Conservation (phyloP, 1,139 yeast genomes). For the Diutina scorzettiae region DNA sequence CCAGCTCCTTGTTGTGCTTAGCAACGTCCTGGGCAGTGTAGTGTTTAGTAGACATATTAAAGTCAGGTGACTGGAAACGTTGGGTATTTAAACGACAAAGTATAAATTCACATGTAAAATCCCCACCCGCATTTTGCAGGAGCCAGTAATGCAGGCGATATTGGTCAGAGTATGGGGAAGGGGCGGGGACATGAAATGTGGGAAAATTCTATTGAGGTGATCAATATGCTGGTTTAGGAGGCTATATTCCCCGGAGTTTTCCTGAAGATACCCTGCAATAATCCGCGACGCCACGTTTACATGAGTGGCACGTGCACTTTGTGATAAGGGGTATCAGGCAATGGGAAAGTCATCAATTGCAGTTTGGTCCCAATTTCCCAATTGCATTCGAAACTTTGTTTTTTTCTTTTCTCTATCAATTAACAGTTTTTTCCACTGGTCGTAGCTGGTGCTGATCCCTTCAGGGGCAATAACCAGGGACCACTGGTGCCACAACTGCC, state of each 20-base stretch:
- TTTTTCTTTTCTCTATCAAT: slow-evolving; percentile 16
- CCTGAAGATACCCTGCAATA: too few species aligned
- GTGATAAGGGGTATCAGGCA: background rate
- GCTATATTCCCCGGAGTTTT: too few species aligned
- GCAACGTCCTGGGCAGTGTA: slow-evolving; percentile 53
- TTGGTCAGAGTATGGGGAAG: background rate
- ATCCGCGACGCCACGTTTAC: too few species aligned
- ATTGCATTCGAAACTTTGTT: slow-evolving; percentile 11
- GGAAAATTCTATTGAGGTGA: too few species aligned
- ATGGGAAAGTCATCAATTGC: slow-evolving; percentile 20
- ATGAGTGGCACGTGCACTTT: too few species aligned
- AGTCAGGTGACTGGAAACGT: background rate
- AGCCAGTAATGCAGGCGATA: too few species aligned
- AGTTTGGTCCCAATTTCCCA: slow-evolving; percentile 24
- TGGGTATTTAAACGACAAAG: background rate
- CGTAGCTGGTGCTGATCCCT: slow-evolving; percentile 11
- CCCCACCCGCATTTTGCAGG: background rate
- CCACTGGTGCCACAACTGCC: background rate
- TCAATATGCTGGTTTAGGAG: too few species aligned
- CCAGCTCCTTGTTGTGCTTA: slow-evolving; percentile 64
- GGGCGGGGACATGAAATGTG: too few species aligned
- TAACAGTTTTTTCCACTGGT: slow-evolving; percentile 17
- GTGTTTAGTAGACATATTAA: slow-evolving; percentile 10
- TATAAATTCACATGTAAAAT: background rate
- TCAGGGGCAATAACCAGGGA: background rate